Base-by-base conservation (phyloP, 2,329 filamentous ascomycete genomes). In the Pseudogymnoascus sp. region DNA sequence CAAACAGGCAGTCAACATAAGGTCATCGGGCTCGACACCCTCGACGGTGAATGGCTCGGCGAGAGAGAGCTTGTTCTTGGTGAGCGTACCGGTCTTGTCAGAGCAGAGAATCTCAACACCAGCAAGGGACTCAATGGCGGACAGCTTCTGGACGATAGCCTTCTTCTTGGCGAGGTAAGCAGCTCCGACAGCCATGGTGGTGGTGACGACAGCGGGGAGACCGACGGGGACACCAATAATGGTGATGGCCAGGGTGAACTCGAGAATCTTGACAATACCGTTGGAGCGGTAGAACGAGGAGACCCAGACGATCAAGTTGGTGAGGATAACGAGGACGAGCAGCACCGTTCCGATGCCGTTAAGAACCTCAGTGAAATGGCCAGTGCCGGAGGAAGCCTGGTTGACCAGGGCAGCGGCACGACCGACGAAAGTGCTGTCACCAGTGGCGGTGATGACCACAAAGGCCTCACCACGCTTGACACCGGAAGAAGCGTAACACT, bases 101-200 rank as follows among this genome's bases (percentile, higher is more conserved):
- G 91, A 93, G 82, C 91, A 95, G 63, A 96, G 88, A 75, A 96
- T 94, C 78, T 96, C 89, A 66, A 95, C 92, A 81, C 91, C 91
- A 73, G 91, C 91, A 67, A 96, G 83, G 27, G 91, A 95, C 81
- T 96, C 91, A 66, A 96, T 96, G 67, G 91, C 91, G 35, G 88
- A 91, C 61, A 96, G 86, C 81, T 93, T 95, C 80, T 95, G 91
- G 68, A 96, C 91, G 68, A 96, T 95, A 61, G 91, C 92, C 80
- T 92, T 86, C 83, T 93, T 92, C 82, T 92, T 92, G 71, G 91
- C 91, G 64, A 96, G 85, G 77, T 94, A 94, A 66, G 91, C 89
- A 67, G 91, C 91, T 79, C 91, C 91, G 74, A 96, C 91, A 74
- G 91, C 91, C 91, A 96, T 94, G 73, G 91, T 96, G 70, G 91